A percentile compares a stretch with the other conserved stretches of the same genome.
Evolutionary conservation across 176 grass and related monocot species (phyloP).

Genomic region (Phragmites australis): DNA sequence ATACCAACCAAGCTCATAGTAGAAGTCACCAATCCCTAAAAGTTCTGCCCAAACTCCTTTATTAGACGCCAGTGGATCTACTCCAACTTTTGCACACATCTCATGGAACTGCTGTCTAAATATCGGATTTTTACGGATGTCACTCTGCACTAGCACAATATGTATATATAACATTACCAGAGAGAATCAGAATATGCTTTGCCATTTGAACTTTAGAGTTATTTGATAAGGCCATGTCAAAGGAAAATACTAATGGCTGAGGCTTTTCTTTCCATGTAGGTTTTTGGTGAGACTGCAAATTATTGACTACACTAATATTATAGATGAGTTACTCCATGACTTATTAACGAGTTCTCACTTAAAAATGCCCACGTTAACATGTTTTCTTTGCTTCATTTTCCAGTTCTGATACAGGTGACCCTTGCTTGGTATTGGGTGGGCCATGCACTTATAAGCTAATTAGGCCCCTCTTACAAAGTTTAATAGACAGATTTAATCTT

Average conservation of each 20-base stretch:
- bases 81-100: constrained; percentile 98
- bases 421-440: neutral
- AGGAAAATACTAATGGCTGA: neutral
- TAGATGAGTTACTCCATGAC: neutral
- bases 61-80: constrained; percentile 89
- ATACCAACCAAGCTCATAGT: constrained; percentile 86
- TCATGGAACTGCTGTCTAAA: constrained; percentile 99
- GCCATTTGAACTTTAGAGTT: neutral
- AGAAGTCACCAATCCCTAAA: constrained; percentile 95
- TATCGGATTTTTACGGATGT: constrained; percentile 89
- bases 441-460: neutral
- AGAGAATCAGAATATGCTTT: neutral
- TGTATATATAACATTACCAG: constrained; percentile 18
- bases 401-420: neutral
- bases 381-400: constrained; percentile 26
- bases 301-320: neutral
- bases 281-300: neutral
- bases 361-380: neutral
- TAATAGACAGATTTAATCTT: neutral
- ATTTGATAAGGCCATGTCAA: neutral
- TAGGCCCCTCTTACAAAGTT: neutral
- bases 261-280: neutral
- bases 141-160: constrained; percentile 64
- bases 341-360: neutral
- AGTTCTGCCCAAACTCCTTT: constrained; percentile 99